A percentile compares a stretch with the other conserved stretches of the same genome.
These are phyloP conservation scores for Achaetomiella virescens DNA, from an alignment of 495 filamentous ascomycete species.

Conservation along the genomic window DNA sequence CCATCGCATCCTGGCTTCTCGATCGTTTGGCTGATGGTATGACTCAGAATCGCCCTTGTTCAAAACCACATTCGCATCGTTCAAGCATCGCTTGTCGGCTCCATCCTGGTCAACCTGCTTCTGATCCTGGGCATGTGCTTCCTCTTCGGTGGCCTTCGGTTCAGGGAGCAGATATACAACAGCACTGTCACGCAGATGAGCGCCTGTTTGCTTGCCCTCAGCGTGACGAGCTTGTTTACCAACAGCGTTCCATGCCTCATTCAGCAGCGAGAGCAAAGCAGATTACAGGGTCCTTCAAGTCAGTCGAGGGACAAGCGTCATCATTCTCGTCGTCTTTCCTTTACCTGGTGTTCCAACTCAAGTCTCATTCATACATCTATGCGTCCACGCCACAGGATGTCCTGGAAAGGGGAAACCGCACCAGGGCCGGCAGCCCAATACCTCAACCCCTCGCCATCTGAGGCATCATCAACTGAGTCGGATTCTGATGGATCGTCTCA, in stretches of 20 bases:
- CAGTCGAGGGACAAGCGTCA: constrained; percentile 84
- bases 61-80: constrained; percentile 84
- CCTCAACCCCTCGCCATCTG: constrained; percentile 62
- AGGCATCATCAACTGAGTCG: constrained; percentile 59
- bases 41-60: constrained; percentile 55
- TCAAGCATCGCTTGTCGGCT: constrained; percentile 81
- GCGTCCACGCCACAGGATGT: constrained; percentile 82
- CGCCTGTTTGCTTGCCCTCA: constrained; percentile 81
- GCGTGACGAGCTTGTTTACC: constrained; percentile 79
- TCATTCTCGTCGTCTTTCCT: constrained; percentile 70
- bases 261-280: constrained; percentile 54
- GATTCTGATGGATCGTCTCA: constrained; percentile 33
- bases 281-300: constrained; percentile 69
- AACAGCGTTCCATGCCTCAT: constrained; percentile 90
- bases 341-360: constrained; percentile 86
- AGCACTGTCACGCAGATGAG: constrained; percentile 94
- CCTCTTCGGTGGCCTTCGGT: constrained; percentile 77
- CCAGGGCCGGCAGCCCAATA: constrained; percentile 79
- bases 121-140: constrained; percentile 90
- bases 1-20: not conserved
- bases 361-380: constrained; percentile 87
- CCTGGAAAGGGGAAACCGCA: constrained; percentile 80
- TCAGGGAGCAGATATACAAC: constrained; percentile 91
- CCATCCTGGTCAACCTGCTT: constrained; percentile 79
- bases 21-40: not conserved